These are phyloP conservation scores for Platanus orientalis DNA, from an alignment of 164 flowering plant genomes.

Conservation along the genomic window DNA sequence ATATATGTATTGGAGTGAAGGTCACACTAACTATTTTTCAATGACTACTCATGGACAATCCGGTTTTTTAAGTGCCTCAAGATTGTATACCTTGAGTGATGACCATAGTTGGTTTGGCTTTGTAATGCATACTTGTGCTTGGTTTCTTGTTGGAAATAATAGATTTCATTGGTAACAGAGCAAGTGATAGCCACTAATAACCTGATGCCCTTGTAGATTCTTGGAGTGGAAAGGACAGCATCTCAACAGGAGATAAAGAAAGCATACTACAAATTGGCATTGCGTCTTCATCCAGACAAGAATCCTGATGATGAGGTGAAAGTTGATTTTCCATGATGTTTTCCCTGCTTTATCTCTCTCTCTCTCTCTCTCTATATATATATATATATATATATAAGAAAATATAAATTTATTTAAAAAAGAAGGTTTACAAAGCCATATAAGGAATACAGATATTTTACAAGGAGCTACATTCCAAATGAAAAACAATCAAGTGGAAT, in stretches of 20 bases:
- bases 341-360: no score
- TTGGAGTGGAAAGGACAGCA: slow-evolving; percentile 81
- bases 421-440: no score
- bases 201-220: slow-evolving; percentile 43
- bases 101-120: background rate
- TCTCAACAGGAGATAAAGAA: slow-evolving; percentile 90
- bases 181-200: background rate
- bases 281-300: slow-evolving; percentile 96
- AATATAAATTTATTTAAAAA: no score
- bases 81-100: background rate
- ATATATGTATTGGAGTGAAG: no score
- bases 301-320: slow-evolving; percentile 92
- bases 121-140: background rate
- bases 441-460: no score
- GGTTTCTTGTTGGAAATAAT: background rate
- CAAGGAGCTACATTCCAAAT: no score
- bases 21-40: no score
- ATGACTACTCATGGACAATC: no score
- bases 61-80: no score
- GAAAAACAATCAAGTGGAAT: no score
- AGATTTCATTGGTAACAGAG: background rate
- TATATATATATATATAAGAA: no score
- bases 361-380: no score
- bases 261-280: slow-evolving; percentile 88
- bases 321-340: background rate